A percentile compares a stretch with the other conserved stretches of the same genome.
Evolutionary conservation across 192 early-diverging fungal species (phyloP).

Genomic region (Podila minutissima): DNA sequence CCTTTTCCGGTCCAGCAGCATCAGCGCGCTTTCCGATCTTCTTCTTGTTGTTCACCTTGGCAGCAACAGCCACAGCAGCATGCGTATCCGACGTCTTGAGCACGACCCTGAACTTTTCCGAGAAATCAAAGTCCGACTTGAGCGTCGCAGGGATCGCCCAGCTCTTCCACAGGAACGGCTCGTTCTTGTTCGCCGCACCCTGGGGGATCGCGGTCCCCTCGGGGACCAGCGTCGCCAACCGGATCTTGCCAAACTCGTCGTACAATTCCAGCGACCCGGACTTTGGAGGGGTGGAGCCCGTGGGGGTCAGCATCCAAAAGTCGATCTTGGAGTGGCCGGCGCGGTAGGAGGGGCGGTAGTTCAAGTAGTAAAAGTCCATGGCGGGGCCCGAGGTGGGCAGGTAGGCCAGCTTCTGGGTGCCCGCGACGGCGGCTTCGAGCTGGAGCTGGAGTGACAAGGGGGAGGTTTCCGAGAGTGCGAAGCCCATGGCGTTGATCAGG

Average conservation of each 20-base stretch:
- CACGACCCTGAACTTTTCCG: constrained; percentile 34
- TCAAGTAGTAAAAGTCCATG: constrained; percentile 41
- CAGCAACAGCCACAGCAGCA: neutral
- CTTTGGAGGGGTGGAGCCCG: constrained; percentile 14
- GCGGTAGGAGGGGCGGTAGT: constrained; percentile 33
- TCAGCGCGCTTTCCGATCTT: neutral
- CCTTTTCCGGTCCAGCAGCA: too few relatives aligned
- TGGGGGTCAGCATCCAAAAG: constrained; percentile 42
- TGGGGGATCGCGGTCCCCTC: constrained; percentile 23
- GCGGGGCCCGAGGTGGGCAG: constrained; percentile 11
- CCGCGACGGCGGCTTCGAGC: constrained; percentile 20
- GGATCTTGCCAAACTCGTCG: constrained; percentile 34
- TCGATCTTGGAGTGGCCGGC: constrained; percentile 23
- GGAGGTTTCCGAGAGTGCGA: constrained; percentile 7
- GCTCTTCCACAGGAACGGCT: constrained; percentile 30
- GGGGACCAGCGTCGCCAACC: constrained; percentile 17
- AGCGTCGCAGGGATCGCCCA: constrained; percentile 29
- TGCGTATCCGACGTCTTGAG: constrained; percentile 18
- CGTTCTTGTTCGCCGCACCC: neutral
- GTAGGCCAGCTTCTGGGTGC: constrained; percentile 26
- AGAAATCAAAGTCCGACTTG: constrained; percentile 25
- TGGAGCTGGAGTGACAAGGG: constrained; percentile 28
- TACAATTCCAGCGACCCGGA: constrained; percentile 24
- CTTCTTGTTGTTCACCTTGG: neutral
- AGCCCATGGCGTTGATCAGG: constrained; percentile 6